Base-by-base conservation (phyloP, 805 yeast species). In the Nakazawaea ishiwadae region DNA sequence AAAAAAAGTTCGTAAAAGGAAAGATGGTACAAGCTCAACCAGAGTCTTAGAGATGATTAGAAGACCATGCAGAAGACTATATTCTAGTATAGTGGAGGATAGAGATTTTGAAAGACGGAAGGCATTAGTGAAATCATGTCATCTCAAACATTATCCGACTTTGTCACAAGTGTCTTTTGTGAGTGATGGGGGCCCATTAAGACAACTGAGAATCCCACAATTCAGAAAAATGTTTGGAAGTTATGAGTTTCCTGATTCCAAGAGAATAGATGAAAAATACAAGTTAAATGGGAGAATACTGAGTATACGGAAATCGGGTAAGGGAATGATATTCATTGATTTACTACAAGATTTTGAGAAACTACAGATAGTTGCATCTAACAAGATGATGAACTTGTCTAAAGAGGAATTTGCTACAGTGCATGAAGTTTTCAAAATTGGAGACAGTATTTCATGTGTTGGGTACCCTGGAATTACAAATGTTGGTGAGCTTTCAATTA, bases 381-480 rank as follows among this genome's bases (percentile, higher is more conserved):
- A 70, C 51, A 75, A 69, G 50, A 58, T 69, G 42, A 61, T 74
- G 63, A 62, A 59, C 0, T 26, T 73, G 5, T 47, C 63, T 1
- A 65, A 60, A 17, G 73, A 66, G 0, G 69, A 68, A 31, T 80
- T 79, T 47, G 52, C 54, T 4, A 47, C 41, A 1, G 19, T 46
- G 1, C 78, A 73, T 50, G 56, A 56, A 4, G 55, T 62, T 23
- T 60, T 88, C 30, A 68, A 81, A 36, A 73, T 73, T 17, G 96
- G 96, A 0, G 99, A 91, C 54, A 73, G 71, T 33, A 63, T 91
- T 3, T 62, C 75, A 6, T 77, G 81, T 18, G 52, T 60, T 3
- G 99, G 99, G 0, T 55, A 51, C 18, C 89, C 96, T 0, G 86
- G 91, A 19, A 57, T 73, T 3, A 86, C 97, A 0, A 78, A 81